phyloP scores from a whole-genome alignment of 164 flowering plant genomes.

The Dillenia turbinata region DNA sequence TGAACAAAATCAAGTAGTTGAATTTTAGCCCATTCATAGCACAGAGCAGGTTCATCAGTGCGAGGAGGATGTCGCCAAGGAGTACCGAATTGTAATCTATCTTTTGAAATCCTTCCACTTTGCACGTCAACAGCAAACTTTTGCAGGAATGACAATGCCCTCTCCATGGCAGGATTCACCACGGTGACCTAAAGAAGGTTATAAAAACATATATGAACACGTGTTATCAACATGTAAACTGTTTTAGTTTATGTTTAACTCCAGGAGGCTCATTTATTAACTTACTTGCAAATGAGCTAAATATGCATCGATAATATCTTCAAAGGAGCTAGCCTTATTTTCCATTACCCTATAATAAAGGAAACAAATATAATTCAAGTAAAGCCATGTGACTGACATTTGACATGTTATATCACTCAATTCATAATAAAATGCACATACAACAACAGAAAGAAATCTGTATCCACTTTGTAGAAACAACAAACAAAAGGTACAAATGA shows the following conservation, averaged over 20 bases:
- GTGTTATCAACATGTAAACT: neutral
- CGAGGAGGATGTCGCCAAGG: slow-evolving; percentile 98
- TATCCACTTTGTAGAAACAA: neutral
- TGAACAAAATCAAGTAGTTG: slow-evolving; percentile 90
- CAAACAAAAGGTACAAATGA: neutral
- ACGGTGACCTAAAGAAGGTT: slow-evolving; percentile 50
- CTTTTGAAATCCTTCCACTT: slow-evolving; percentile 60
- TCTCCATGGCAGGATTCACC: slow-evolving; percentile 97
- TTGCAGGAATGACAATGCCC: slow-evolving; percentile 53
- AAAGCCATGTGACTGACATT: neutral
- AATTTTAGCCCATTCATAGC: slow-evolving; percentile 80
- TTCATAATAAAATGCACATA: neutral
- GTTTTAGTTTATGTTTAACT: neutral
- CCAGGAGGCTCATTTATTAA: neutral
- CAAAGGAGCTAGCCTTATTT: slow-evolving; percentile 47
- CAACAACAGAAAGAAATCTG: neutral
- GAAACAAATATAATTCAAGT: slow-evolving; percentile 7
- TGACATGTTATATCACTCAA: too few relatives aligned
- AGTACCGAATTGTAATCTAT: slow-evolving; percentile 82
- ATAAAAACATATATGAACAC: neutral
- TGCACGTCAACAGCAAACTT: slow-evolving; percentile 68
- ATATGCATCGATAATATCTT: slow-evolving; percentile 85
- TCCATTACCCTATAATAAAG: slow-evolving; percentile 47
- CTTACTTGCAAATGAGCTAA: slow-evolving; percentile 83
- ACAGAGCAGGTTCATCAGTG: slow-evolving; percentile 29